Conservation (phyloP, 768 basidiomycete genomes). For the Lactarius quietus region DNA sequence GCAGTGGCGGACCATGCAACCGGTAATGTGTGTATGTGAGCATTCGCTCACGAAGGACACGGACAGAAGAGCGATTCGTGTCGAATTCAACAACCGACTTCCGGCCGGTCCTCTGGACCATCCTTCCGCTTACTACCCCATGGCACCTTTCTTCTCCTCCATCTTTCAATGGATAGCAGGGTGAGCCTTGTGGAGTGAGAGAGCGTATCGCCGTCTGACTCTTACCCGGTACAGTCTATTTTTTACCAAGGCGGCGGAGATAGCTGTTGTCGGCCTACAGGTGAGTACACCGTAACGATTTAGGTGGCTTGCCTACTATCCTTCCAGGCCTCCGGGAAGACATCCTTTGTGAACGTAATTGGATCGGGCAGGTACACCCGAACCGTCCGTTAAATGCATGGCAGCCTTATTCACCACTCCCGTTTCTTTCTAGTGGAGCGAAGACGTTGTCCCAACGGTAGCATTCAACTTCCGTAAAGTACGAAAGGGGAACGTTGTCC, state of each 20-base stretch:
- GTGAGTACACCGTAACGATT: slow-evolving; percentile 36
- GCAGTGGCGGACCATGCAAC: neutral
- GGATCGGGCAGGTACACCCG: slow-evolving; percentile 67
- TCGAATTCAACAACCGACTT: neutral
- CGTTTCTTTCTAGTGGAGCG: slow-evolving; percentile 65
- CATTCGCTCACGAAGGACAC: slow-evolving; percentile 3
- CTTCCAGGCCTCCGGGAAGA: slow-evolving; percentile 85
- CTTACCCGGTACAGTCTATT: slow-evolving; percentile 51
- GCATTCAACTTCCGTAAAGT: slow-evolving; percentile 91
- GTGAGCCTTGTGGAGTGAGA: slow-evolving; percentile 30
- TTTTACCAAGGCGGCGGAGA: slow-evolving; percentile 84
- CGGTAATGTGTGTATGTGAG: neutral
- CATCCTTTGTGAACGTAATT: slow-evolving; percentile 89
- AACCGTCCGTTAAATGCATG: neutral
- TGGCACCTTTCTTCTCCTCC: slow-evolving; percentile 34
- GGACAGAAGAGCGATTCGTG: neutral
- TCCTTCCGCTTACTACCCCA: neutral
- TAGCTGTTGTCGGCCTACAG: slow-evolving; percentile 90
- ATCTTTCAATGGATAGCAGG: slow-evolving; percentile 57
- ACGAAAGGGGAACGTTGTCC: slow-evolving; percentile 81
- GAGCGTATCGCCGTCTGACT: neutral
- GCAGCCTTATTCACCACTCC: neutral
- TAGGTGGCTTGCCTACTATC: neutral
- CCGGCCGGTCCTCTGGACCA: neutral
- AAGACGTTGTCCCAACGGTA: slow-evolving; percentile 95